Evolutionary conservation across 192 early-diverging fungal species (phyloP).

Genomic region (Jimgerdemannia lactiflua): DNA sequence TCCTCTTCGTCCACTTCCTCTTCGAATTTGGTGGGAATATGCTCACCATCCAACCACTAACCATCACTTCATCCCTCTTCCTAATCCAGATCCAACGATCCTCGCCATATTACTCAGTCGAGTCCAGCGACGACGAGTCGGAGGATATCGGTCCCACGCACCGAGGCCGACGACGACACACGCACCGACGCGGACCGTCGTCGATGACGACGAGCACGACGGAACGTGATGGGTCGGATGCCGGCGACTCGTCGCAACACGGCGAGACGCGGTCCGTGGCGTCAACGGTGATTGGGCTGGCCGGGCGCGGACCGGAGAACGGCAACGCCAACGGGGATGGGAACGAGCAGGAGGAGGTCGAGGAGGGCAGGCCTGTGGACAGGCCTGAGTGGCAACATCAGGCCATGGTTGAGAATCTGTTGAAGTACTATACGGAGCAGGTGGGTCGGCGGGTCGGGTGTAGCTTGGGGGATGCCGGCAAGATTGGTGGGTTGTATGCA

Average conservation of each 20-base stretch:
- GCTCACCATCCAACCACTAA: background rate
- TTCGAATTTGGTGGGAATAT: background rate
- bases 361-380: slow-evolving; percentile 4
- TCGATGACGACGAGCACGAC: background rate
- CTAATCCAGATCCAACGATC: background rate
- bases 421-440: slow-evolving; percentile 74
- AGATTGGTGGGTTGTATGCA: background rate
- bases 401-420: slow-evolving; percentile 47
- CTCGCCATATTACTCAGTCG: background rate
- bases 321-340: background rate
- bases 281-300: background rate
- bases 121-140: background rate
- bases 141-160: background rate
- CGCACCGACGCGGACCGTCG: background rate
- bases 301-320: background rate
- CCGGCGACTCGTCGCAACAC: background rate
- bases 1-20: background rate
- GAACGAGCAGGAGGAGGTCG: background rate
- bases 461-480: too few relatives aligned
- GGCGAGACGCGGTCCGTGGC: background rate
- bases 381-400: slow-evolving; percentile 41
- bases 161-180: background rate
- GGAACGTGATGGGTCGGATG: background rate
- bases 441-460: slow-evolving; percentile 19
- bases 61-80: background rate